Evolutionary conservation across 192 early-diverging fungal genomes (phyloP).

Genomic region (Cladochytrium replicatum): DNA sequence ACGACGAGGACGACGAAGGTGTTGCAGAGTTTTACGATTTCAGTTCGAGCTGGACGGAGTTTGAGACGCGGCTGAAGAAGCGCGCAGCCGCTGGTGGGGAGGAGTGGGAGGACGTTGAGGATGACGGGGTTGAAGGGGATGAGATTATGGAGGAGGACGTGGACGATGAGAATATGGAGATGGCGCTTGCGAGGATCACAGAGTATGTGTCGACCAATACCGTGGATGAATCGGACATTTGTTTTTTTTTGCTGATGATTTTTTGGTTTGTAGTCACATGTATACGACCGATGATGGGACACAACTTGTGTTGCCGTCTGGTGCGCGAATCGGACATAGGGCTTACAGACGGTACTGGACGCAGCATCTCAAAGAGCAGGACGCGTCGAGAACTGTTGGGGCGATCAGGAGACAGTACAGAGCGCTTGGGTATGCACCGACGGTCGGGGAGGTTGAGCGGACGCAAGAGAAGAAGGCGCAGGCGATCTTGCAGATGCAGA

Average conservation of each 20-base stretch:
- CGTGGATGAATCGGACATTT: slow-evolving; percentile 16
- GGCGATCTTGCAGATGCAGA: too few species aligned
- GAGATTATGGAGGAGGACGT: slow-evolving; percentile 26
- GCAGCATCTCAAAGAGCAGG: slow-evolving; percentile 53
- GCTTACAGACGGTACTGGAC: slow-evolving; percentile 72
- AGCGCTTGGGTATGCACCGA: too few species aligned
- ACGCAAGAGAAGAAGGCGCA: too few species aligned
- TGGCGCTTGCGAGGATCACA: slow-evolving; percentile 22
- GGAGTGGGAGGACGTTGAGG: slow-evolving; percentile 35
- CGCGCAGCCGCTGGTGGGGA: slow-evolving; percentile 23
- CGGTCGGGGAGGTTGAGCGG: too few species aligned
- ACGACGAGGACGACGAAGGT: slow-evolving; percentile 84
- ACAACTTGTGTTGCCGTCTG: slow-evolving; percentile 79
- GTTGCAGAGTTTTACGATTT: slow-evolving; percentile 96
- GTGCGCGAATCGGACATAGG: slow-evolving; percentile 72
- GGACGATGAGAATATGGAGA: slow-evolving; percentile 27
- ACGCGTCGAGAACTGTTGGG: too few species aligned
- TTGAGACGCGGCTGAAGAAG: slow-evolving; percentile 33
- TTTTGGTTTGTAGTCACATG: slow-evolving; percentile 9
- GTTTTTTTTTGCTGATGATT: not conserved
- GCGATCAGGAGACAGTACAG: too few species aligned
- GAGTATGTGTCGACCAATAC: too few species aligned
- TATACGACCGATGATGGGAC: slow-evolving; percentile 67
- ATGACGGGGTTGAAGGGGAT: slow-evolving; percentile 21
- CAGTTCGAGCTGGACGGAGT: slow-evolving; percentile 71